These are phyloP conservation scores for Fusarium nurragi DNA, from an alignment of 2,329 filamentous ascomycete genomes.

Conservation along the genomic window DNA sequence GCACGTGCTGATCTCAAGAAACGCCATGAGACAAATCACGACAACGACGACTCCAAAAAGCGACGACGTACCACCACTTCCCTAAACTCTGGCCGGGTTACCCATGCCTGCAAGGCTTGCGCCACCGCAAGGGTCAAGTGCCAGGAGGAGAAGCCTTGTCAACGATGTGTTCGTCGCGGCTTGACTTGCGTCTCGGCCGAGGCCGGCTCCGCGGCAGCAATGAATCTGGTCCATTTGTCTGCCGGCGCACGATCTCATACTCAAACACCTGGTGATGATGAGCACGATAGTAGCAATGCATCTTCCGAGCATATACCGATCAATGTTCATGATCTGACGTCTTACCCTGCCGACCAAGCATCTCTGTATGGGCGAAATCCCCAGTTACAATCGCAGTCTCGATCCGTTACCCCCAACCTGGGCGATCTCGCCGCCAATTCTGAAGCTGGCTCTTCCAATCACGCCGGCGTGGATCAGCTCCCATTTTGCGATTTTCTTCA, in stretches of 20 bases:
- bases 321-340: slow-evolving; percentile 7
- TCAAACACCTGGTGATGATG: slow-evolving; percentile 36
- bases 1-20: slow-evolving; percentile 64
- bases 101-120: slow-evolving; percentile 62
- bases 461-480: slow-evolving; percentile 48
- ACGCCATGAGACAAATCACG: slow-evolving; percentile 62
- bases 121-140: slow-evolving; percentile 64
- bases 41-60: slow-evolving; percentile 59
- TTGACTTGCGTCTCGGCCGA: slow-evolving; percentile 55
- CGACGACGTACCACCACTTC: slow-evolving; percentile 57
- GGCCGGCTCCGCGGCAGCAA: slow-evolving; percentile 52
- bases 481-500: slow-evolving; percentile 63
- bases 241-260: slow-evolving; percentile 47
- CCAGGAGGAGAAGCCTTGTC: slow-evolving; percentile 64
- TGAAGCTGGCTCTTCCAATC: slow-evolving; percentile 18
- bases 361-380: slow-evolving; percentile 27
- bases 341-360: slow-evolving; percentile 22
- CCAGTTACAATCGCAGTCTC: slow-evolving; percentile 25
- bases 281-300: slow-evolving; percentile 27
- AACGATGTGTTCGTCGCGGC: slow-evolving; percentile 59
- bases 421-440: slow-evolving; percentile 32
- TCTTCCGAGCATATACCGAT: slow-evolving; percentile 17
- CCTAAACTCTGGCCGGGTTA: slow-evolving; percentile 59
- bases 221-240: slow-evolving; percentile 57
- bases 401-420: slow-evolving; percentile 36